Conservation (phyloP, 208 protist species). For the Acanthamoeba castellanii region DNA sequence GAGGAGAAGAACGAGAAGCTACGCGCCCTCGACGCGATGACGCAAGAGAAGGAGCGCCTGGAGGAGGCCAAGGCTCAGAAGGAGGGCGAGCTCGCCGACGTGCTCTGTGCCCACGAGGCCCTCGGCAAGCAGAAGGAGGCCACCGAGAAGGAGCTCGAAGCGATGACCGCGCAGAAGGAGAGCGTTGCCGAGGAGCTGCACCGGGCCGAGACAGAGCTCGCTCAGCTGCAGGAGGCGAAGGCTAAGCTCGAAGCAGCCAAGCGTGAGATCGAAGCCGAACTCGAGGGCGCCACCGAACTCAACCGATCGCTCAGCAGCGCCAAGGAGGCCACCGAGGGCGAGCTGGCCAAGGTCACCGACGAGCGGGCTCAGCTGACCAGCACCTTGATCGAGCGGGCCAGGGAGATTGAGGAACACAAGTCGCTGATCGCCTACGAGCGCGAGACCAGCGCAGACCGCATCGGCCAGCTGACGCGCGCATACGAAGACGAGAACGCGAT, state of each 20-base stretch:
- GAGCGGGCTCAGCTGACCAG: not conserved
- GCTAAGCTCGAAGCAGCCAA: not conserved
- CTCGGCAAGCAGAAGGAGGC: not conserved
- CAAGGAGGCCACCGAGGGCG: not conserved
- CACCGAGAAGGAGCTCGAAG: constrained; percentile 25
- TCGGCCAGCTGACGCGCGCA: not conserved
- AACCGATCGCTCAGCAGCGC: not conserved
- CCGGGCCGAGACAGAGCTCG: not conserved
- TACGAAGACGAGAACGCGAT: not conserved
- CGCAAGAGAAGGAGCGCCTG: not conserved
- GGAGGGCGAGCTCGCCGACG: not conserved
- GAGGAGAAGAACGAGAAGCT: not conserved
- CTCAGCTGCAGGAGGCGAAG: not conserved
- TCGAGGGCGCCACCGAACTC: not conserved
- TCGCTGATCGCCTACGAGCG: not conserved
- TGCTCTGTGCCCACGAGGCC: not conserved
- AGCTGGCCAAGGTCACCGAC: not conserved
- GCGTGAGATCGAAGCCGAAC: not conserved
- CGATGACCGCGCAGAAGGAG: not conserved
- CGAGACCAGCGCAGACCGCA: not conserved
- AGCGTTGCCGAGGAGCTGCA: not conserved
- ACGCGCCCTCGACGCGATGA: not conserved
- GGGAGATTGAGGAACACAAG: not conserved
- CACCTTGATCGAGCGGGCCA: not conserved
- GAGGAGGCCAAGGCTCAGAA: not conserved